Percentiles rank a stretch among this genome's conserved stretches.
phyloP scores from a whole-genome alignment of 495 filamentous ascomycete species.

The Astrocystis sublimbata region DNA sequence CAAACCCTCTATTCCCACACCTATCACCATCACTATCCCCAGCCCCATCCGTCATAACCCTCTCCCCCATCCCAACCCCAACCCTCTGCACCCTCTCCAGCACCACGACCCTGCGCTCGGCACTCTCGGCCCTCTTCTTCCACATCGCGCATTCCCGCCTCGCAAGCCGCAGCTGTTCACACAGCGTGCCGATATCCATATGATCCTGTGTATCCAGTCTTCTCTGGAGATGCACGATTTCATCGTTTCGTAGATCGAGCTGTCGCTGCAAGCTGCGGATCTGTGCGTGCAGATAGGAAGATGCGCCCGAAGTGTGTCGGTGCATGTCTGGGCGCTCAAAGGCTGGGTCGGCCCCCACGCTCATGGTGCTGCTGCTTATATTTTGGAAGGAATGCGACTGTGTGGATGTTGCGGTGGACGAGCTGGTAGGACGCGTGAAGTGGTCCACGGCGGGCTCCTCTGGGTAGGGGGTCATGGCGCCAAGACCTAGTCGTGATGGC shows the following conservation, averaged over 20 bases:
- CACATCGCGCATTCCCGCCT: conserved; percentile 48
- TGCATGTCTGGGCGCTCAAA: not conserved
- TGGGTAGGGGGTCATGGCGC: conserved; percentile 26
- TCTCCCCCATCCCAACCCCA: too few species aligned
- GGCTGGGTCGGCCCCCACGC: conserved; percentile 6
- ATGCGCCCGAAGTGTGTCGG: conserved; percentile 28
- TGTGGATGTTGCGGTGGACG: conserved; percentile 6
- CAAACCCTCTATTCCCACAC: not conserved
- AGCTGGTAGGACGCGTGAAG: conserved; percentile 22
- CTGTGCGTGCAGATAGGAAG: conserved; percentile 45
- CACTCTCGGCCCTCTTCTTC: conserved; percentile 51
- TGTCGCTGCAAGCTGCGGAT: conserved; percentile 48
- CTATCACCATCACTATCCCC: not conserved
- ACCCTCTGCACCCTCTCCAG: conserved; percentile 39
- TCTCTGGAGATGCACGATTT: conserved; percentile 41
- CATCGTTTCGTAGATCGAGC: conserved; percentile 41
- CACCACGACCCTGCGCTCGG: conserved; percentile 47
- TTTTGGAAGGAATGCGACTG: too few species aligned
- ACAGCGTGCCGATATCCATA: conserved; percentile 42
- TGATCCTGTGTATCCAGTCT: conserved; percentile 41
- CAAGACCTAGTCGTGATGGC: too few species aligned
- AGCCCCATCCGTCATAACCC: conserved; percentile 20
- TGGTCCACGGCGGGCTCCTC: conserved; percentile 34
- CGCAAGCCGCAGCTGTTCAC: conserved; percentile 46
- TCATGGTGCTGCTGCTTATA: conserved; percentile 7